These are phyloP conservation scores for Coemansia sp. DNA, from an alignment of 192 early-diverging fungal genomes.

Conservation along the genomic window DNA sequence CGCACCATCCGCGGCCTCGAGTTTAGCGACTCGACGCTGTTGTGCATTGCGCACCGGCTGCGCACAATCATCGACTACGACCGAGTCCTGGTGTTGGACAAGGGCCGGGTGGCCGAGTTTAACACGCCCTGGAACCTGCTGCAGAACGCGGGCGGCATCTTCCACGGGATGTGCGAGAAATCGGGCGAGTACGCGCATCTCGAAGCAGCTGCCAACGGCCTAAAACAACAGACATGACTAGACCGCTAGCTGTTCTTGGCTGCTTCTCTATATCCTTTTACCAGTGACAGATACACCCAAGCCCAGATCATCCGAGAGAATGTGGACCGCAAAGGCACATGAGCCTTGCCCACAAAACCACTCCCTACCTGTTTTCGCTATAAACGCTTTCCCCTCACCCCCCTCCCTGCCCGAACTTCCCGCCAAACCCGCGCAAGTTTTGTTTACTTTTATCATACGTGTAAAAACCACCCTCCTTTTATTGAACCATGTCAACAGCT, in stretches of 20 bases:
- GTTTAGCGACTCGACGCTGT: constrained; percentile 66
- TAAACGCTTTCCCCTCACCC: too few relatives aligned
- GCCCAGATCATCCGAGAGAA: too few relatives aligned
- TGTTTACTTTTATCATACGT: too few relatives aligned
- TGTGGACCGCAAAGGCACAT: too few relatives aligned
- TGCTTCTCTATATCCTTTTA: not conserved
- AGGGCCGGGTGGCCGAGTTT: constrained; percentile 72
- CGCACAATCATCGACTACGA: constrained; percentile 84
- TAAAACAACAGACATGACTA: not conserved
- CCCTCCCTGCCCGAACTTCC: too few relatives aligned
- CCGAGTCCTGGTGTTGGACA: constrained; percentile 74
- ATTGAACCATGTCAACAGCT: too few relatives aligned
- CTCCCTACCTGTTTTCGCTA: too few relatives aligned
- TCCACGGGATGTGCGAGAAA: constrained; percentile 77
- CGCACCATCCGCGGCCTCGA: constrained; percentile 72
- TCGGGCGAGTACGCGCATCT: constrained; percentile 69
- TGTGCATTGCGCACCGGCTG: constrained; percentile 90
- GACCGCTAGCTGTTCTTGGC: not conserved
- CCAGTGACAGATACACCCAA: too few relatives aligned
- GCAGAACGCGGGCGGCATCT: constrained; percentile 53
- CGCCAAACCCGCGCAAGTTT: too few relatives aligned
- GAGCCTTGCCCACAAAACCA: too few relatives aligned
- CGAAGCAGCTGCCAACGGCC: constrained; percentile 42
- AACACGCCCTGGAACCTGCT: constrained; percentile 73
- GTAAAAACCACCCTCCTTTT: too few relatives aligned